Base-by-base conservation (phyloP, 192 early-diverging fungal genomes). In the Coemansia sp. region DNA sequence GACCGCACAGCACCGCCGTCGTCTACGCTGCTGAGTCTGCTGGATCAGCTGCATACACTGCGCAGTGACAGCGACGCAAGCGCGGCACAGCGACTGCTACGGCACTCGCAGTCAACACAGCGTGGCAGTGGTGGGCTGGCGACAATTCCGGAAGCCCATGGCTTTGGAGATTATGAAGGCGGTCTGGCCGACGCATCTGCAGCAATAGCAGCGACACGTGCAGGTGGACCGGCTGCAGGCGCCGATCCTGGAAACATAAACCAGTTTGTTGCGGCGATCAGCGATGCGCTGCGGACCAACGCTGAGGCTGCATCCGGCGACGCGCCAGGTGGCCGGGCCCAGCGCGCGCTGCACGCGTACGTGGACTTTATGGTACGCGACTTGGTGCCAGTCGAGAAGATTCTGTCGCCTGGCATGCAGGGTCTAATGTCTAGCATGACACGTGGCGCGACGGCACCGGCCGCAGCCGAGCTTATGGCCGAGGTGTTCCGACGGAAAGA, bases 361-460 rank as follows among this genome's bases (percentile, higher is more conserved):
- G 61, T 70, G 17, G 67, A 66, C 57, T 79, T 73, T 64, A 73
- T 73, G 67, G 67, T 79, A 24, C 70, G 76, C 46, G 76, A 79
- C 37, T 28, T 79, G 40, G 71, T 79, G 4, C 61, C 71, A 2
- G 67, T 70, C 37, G 67, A 73, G 11, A 56, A 49, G 24, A 70
- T 73, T 64, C 68, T 73, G 12, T 69, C 76, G 44, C 64, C 76
- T 6, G 76, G 64, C 23, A 70, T 79, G 70, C 76, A 70, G 64
- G 67, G 57, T 60, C 67, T 79, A 40, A 61, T 79, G 58, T 44
- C 67, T 10, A 58, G 47, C 50, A 38, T 78, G 54, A 56, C 66
- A 55, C 63, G 44, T 26, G 64, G 55, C 38, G 53, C 67, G 2
- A 4, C 67, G 0, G 53, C 61, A 14, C 76, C 76, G 34, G 42